Conservation (phyloP, 371 early-diverging fungal species). For the Cokeromyces recurvatus region DNA sequence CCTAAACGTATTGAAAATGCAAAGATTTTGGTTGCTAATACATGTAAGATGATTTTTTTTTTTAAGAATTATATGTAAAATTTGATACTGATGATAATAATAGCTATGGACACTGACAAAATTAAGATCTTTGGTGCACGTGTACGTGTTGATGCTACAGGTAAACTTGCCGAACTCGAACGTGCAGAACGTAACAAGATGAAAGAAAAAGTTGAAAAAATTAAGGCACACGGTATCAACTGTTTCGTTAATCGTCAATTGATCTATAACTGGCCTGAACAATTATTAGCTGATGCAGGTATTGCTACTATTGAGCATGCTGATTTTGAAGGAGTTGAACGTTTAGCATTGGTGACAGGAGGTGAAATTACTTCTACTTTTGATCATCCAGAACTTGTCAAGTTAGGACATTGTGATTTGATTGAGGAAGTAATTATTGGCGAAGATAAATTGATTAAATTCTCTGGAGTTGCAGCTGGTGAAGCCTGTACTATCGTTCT, state of each 20-base stretch:
- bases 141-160: slow-evolving; percentile 95
- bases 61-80: not conserved
- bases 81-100: not conserved
- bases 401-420: slow-evolving; percentile 92
- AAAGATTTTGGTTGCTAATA: slow-evolving; percentile 97
- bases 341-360: slow-evolving; percentile 95
- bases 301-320: slow-evolving; percentile 99
- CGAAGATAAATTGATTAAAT: slow-evolving; percentile 95
- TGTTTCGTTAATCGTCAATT: slow-evolving; percentile 99
- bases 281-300: slow-evolving; percentile 95
- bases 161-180: slow-evolving; percentile 98
- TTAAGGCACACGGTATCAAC: slow-evolving; percentile 96
- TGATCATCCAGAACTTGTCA: slow-evolving; percentile 95
- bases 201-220: slow-evolving; percentile 98
- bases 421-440: slow-evolving; percentile 98
- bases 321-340: slow-evolving; percentile 99
- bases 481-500: slow-evolving; percentile 98
- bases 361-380: slow-evolving; percentile 99
- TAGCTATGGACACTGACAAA: slow-evolving; percentile 99
- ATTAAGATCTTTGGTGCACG: slow-evolving; percentile 99
- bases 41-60: slow-evolving; percentile 58
- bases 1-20: slow-evolving; percentile 96
- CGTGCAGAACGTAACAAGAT: slow-evolving; percentile 99
- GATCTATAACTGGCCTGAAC: slow-evolving; percentile 99
- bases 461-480: slow-evolving; percentile 94